Percentiles rank a stretch among this genome's conserved stretches.
Evolutionary conservation across 225 moss, liverwort and hornwort genomes (phyloP).

Genomic region (Pseudisothecium myosuroides): DNA sequence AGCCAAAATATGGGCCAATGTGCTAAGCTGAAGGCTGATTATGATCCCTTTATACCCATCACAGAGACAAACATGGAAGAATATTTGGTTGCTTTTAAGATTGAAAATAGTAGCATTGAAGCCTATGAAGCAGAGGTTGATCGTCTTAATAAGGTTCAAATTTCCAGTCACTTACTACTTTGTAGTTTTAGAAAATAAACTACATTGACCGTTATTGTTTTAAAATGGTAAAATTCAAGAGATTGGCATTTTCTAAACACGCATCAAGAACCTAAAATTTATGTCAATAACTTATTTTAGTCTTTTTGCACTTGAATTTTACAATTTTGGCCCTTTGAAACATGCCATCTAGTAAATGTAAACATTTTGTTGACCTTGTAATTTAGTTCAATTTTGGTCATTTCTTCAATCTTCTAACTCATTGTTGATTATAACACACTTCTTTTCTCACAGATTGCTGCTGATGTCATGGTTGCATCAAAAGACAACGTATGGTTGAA

Average conservation of each 20-base stretch:
- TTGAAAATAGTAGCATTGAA: slow-evolving; percentile 25
- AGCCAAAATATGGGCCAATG: slow-evolving; percentile 48
- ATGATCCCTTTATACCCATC: slow-evolving; percentile 28
- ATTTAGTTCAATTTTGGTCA: not conserved
- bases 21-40: slow-evolving; percentile 21
- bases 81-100: slow-evolving; percentile 25
- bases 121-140: slow-evolving; percentile 46
- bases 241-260: not conserved
- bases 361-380: not conserved
- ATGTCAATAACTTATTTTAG: not conserved
- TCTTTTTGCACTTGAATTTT: not conserved
- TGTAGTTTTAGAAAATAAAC: not conserved
- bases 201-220: too few relatives aligned
- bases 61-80: slow-evolving; percentile 6
- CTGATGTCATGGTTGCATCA: slow-evolving; percentile 4
- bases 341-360: too few relatives aligned
- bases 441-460: slow-evolving; percentile 9
- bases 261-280: not conserved
- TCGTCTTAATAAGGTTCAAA: slow-evolving; percentile 33
- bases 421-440: not conserved
- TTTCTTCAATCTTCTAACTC: not conserved
- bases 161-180: not conserved
- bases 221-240: not conserved
- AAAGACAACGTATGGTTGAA: slow-evolving; percentile 21
- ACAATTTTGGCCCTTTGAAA: not conserved